Evolutionary conservation across 768 basidiomycete species (phyloP).

Genomic region (Boletus sp.): DNA sequence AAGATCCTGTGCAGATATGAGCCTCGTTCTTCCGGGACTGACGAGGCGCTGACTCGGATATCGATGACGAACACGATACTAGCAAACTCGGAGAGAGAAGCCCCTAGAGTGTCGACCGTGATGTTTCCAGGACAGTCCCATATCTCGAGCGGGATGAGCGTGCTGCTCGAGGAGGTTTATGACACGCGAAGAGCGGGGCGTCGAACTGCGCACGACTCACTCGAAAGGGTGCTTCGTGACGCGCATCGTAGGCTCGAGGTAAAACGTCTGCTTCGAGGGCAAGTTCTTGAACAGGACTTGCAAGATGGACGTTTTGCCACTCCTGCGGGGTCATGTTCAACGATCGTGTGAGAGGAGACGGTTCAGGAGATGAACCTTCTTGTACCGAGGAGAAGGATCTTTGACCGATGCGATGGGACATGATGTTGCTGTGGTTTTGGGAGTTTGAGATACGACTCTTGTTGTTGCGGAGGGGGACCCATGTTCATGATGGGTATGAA

Average conservation of each 20-base stretch:
- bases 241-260: constrained; percentile 83
- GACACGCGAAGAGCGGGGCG: neutral
- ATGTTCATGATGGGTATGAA: neutral
- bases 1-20: constrained; percentile 53
- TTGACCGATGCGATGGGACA: constrained; percentile 44
- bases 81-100: constrained; percentile 74
- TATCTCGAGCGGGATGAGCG: constrained; percentile 88
- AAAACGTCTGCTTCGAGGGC: constrained; percentile 82
- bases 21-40: neutral
- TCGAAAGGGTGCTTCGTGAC: constrained; percentile 74
- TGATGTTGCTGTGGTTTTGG: constrained; percentile 11
- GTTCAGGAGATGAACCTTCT: constrained; percentile 46
- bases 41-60: constrained; percentile 63
- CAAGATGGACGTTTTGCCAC: constrained; percentile 89
- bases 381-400: constrained; percentile 70
- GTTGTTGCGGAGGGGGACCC: constrained; percentile 6
- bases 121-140: constrained; percentile 94
- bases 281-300: constrained; percentile 90
- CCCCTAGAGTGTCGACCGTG: constrained; percentile 74
- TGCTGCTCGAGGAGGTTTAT: constrained; percentile 44
- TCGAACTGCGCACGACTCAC: constrained; percentile 47
- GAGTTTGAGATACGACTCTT: constrained; percentile 13
- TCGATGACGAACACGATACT: constrained; percentile 93
- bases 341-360: neutral
- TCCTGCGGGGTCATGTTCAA: constrained; percentile 44